Conservation (phyloP, 2,329 filamentous ascomycete species). For the Cercospora sp. region DNA sequence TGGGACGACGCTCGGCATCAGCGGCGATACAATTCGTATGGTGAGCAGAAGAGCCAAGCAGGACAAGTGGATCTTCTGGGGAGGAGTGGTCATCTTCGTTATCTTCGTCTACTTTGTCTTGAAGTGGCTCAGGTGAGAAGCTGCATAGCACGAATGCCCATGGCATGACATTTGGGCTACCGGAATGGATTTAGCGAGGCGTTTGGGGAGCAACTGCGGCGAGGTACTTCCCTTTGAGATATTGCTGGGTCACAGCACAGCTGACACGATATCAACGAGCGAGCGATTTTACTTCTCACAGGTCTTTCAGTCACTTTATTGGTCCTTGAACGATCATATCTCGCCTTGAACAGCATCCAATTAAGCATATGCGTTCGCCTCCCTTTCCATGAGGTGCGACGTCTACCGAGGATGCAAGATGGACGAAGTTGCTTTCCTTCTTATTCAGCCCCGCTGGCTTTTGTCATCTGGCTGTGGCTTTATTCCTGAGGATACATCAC, state of each 20-base stretch:
- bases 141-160: too few species aligned
- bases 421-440: conserved; percentile 14
- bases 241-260: conserved; percentile 3
- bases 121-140: conserved; percentile 61
- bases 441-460: conserved; percentile 3
- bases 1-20: conserved; percentile 89
- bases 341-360: conserved; percentile 15
- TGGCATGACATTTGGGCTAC: too few species aligned
- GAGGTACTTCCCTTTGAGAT: not conserved
- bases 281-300: not conserved
- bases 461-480: not conserved
- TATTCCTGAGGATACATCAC: conserved; percentile 12
- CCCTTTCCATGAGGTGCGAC: conserved; percentile 16
- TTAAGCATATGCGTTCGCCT: conserved; percentile 23
- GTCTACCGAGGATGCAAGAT: conserved; percentile 21
- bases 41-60: conserved; percentile 87
- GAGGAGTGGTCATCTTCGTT: conserved; percentile 81
- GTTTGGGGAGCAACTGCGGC: conserved; percentile 8
- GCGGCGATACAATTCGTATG: conserved; percentile 95
- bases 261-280: conserved; percentile 8
- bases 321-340: not conserved
- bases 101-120: conserved; percentile 88
- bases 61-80: conserved; percentile 98
- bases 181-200: conserved; percentile 17
- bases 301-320: not conserved